Percentiles rank a stretch among this genome's conserved stretches.
phyloP scores from a whole-genome alignment of 139 green algal species.

The Marvania coccoides region DNA sequence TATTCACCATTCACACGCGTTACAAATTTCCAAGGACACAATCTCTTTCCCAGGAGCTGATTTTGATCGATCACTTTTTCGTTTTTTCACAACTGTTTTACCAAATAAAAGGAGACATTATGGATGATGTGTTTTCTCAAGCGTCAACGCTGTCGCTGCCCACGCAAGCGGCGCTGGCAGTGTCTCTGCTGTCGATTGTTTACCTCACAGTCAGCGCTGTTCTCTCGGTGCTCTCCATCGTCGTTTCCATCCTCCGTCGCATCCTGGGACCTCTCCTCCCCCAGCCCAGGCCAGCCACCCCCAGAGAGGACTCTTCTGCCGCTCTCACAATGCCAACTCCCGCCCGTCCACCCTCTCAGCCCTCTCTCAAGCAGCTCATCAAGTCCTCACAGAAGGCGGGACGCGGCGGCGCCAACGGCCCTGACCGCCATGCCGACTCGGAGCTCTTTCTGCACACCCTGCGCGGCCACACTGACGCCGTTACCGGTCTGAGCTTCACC shows the following conservation, averaged over 20 bases:
- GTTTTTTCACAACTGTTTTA: too few species aligned
- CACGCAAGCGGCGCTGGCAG: background rate
- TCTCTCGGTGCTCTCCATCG: background rate
- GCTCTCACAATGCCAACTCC: background rate
- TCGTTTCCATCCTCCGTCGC: background rate
- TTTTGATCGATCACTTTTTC: too few species aligned
- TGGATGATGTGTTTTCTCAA: background rate
- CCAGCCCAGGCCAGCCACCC: background rate
- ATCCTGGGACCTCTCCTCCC: background rate
- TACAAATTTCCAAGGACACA: too few species aligned
- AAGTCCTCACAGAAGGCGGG: background rate
- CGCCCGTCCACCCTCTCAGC: background rate
- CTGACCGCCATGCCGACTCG: background rate
- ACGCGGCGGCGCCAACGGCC: background rate
- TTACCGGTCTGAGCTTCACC: slow-evolving; percentile 18
- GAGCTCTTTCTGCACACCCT: slow-evolving; percentile 17
- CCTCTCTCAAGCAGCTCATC: background rate
- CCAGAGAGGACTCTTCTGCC: background rate
- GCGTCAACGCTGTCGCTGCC: background rate
- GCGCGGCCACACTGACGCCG: slow-evolving; percentile 7
- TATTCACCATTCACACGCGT: too few species aligned
- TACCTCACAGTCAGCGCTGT: background rate
- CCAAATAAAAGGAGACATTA: background rate
- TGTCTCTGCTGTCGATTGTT: background rate
- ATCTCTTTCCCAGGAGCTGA: too few species aligned